phyloP scores from a whole-genome alignment of 2,329 filamentous ascomycete genomes.

The Botrytis aclada region DNA sequence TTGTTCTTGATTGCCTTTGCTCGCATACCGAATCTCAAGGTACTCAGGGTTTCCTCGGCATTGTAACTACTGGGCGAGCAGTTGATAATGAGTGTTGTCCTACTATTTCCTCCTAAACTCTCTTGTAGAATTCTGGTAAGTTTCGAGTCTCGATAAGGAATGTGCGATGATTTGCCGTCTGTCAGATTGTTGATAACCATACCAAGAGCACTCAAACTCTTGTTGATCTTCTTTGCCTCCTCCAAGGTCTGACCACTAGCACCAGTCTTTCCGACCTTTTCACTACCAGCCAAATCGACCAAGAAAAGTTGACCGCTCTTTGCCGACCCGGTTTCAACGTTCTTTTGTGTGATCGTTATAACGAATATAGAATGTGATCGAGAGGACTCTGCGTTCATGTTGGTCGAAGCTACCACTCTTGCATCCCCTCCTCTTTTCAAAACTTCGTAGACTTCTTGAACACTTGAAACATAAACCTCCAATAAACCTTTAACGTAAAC shows the following conservation, averaged over 20 bases:
- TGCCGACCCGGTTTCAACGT: slow-evolving; percentile 90
- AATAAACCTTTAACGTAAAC: slow-evolving; percentile 95
- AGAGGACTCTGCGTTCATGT: slow-evolving; percentile 99
- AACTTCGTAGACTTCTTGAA: slow-evolving; percentile 94
- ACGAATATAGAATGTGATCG: slow-evolving; percentile 98
- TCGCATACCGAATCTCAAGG: slow-evolving; percentile 88
- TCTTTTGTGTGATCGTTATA: slow-evolving; percentile 95
- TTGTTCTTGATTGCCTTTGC: slow-evolving; percentile 99
- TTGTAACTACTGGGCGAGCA: slow-evolving; percentile 99
- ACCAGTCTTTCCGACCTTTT: slow-evolving; percentile 98
- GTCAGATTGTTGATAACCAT: slow-evolving; percentile 99
- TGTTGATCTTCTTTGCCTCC: slow-evolving; percentile 99
- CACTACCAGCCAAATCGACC: slow-evolving; percentile 95
- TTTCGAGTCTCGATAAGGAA: slow-evolving; percentile 97
- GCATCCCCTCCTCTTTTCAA: slow-evolving; percentile 90
- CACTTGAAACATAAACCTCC: slow-evolving; percentile 93
- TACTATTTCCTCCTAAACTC: slow-evolving; percentile 92
- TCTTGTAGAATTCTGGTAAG: slow-evolving; percentile 97
- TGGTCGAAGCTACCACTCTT: slow-evolving; percentile 90
- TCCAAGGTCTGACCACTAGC: slow-evolving; percentile 95
- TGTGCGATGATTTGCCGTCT: slow-evolving; percentile 92
- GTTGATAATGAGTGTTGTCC: slow-evolving; percentile 98
- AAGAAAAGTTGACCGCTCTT: slow-evolving; percentile 97
- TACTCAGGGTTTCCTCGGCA: slow-evolving; percentile 89
- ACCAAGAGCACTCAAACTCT: slow-evolving; percentile 94